These are phyloP conservation scores for Coemansia sp. DNA, from an alignment of 192 early-diverging fungal genomes.

Conservation along the genomic window DNA sequence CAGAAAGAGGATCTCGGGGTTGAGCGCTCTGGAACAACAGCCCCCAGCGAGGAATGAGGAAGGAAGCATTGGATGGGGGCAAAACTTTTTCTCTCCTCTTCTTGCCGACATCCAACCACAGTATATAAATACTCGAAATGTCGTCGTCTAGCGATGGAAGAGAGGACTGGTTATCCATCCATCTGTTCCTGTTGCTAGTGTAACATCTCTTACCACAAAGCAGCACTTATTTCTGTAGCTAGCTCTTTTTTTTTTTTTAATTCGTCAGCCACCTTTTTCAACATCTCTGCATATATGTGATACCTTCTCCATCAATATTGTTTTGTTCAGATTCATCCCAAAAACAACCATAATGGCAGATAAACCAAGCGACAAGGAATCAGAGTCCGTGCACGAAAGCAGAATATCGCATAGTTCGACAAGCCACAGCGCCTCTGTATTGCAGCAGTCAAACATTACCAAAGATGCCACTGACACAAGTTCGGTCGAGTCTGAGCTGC, in stretches of 20 bases:
- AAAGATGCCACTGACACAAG: background rate
- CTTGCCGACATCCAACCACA: too few species aligned
- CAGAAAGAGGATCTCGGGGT: background rate
- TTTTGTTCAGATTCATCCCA: background rate
- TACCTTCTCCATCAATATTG: background rate
- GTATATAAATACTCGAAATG: background rate
- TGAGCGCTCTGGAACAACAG: background rate
- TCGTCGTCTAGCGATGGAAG: background rate
- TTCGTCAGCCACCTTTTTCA: too few species aligned
- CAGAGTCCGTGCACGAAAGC: background rate
- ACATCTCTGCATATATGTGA: background rate
- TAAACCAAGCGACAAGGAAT: background rate
- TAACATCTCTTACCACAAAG: too few species aligned
- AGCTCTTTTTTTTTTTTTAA: too few species aligned
- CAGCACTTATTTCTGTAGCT: too few species aligned
- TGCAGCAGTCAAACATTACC: background rate
- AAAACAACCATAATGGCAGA: background rate
- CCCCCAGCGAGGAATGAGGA: background rate
- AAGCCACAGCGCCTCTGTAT: background rate
- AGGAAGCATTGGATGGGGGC: background rate
- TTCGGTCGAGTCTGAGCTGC: slow-evolving; percentile 8
- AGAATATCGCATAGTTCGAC: background rate
- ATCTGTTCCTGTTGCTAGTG: background rate
- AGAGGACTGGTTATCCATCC: background rate
- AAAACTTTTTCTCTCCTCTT: background rate